Evolutionary conservation across 768 basidiomycete species (phyloP).

Genomic region (Leccinum subgranulosum): DNA sequence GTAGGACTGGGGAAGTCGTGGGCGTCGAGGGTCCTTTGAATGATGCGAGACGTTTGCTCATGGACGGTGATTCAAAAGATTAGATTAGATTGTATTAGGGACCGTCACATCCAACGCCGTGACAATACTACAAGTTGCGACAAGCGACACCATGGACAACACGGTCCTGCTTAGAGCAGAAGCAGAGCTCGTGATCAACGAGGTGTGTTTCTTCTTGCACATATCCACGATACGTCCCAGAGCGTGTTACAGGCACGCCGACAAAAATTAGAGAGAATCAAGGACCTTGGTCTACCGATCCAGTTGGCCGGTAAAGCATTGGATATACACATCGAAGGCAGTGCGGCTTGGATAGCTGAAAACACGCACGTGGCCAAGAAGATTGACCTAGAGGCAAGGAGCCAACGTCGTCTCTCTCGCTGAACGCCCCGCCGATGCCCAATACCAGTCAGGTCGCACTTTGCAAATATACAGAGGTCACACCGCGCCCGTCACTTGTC

Average conservation of each 20-base stretch:
- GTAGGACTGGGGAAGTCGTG: constrained; percentile 57
- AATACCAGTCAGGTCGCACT: constrained; percentile 72
- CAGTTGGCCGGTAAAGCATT: constrained; percentile 73
- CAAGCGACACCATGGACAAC: constrained; percentile 21
- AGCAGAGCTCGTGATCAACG: constrained; percentile 31
- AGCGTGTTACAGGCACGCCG: constrained; percentile 53
- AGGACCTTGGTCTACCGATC: constrained; percentile 76
- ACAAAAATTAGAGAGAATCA: constrained; percentile 67
- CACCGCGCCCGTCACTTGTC: constrained; percentile 80
- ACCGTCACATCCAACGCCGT: too few relatives aligned
- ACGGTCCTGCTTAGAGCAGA: constrained; percentile 29
- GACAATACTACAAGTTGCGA: too few relatives aligned
- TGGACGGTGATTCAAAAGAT: constrained; percentile 20
- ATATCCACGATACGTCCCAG: neutral
- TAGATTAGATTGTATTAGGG: constrained; percentile 16
- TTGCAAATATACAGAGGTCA: constrained; percentile 78
- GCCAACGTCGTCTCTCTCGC: constrained; percentile 1
- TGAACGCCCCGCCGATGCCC: constrained; percentile 8
- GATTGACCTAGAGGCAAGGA: constrained; percentile 69
- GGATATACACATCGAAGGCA: constrained; percentile 59
- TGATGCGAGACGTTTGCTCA: constrained; percentile 65
- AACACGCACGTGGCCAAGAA: constrained; percentile 73
- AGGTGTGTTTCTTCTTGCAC: constrained; percentile 13
- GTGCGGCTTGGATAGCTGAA: constrained; percentile 84
- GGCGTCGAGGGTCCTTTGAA: constrained; percentile 81